Conservation (phyloP, 495 filamentous ascomycete genomes). For the Glarea lozoyensis region DNA sequence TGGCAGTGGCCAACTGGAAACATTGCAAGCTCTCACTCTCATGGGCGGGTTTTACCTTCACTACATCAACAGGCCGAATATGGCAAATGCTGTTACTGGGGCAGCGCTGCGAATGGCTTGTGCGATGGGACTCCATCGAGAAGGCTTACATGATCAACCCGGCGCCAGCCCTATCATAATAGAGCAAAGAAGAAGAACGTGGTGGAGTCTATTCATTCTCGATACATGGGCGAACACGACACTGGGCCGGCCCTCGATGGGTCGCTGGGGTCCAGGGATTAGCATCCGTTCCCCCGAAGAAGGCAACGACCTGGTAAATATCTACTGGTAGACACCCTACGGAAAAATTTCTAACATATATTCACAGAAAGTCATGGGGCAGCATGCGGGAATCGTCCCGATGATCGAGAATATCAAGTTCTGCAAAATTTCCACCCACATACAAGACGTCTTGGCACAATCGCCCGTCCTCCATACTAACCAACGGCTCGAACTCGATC, state of each 20-base stretch:
- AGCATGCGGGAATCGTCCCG: conserved; percentile 56
- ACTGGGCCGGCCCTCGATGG: conserved; percentile 68
- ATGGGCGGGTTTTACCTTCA: conserved; percentile 74
- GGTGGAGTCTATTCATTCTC: conserved; percentile 75
- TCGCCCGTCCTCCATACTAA: conserved; percentile 55
- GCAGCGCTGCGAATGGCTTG: conserved; percentile 62
- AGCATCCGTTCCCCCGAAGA: conserved; percentile 58
- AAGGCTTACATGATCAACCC: conserved; percentile 43
- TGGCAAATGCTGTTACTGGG: conserved; percentile 59
- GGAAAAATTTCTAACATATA: not conserved
- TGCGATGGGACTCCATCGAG: conserved; percentile 66
- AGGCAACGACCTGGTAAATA: conserved; percentile 14
- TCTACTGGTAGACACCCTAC: no score
- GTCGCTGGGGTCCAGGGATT: conserved; percentile 63
- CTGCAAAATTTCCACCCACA: conserved; percentile 68
- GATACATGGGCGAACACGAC: conserved; percentile 75
- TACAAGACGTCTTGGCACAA: conserved; percentile 68
- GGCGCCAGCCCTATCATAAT: conserved; percentile 42
- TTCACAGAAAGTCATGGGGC: conserved; percentile 35
- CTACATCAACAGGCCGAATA: conserved; percentile 70
- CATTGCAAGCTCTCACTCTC: conserved; percentile 59
- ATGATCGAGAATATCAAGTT: conserved; percentile 72
- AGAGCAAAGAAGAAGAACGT: conserved; percentile 62
- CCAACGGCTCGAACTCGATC: conserved; percentile 56
- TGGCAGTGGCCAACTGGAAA: conserved; percentile 61